Conservation (phyloP, 352 stramenopile genomes). For the Phytophthora multivora region DNA sequence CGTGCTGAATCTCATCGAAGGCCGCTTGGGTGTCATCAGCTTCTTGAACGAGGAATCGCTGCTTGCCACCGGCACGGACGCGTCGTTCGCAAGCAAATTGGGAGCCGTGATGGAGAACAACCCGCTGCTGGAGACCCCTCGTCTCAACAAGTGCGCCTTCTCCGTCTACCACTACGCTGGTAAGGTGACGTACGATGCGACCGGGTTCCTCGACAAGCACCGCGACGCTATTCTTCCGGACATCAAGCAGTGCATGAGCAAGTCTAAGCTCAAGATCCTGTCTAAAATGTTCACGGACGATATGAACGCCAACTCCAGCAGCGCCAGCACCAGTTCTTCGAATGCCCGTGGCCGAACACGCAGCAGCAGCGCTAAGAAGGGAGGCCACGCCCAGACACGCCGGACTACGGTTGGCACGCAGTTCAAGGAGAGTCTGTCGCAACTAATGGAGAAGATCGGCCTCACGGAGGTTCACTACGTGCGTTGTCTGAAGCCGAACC, state of each 20-base stretch:
- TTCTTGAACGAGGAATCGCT: constrained; percentile 92
- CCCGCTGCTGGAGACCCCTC: constrained; percentile 80
- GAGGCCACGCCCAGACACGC: constrained; percentile 57
- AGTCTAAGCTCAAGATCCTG: constrained; percentile 63
- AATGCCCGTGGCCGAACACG: constrained; percentile 20
- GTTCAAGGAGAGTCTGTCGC: constrained; percentile 83
- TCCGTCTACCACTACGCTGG: constrained; percentile 88
- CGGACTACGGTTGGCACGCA: constrained; percentile 83
- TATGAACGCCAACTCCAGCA: constrained; percentile 41
- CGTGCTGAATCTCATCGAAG: constrained; percentile 91
- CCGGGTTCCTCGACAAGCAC: constrained; percentile 87
- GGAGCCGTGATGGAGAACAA: constrained; percentile 90
- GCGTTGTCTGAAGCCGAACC: constrained; percentile 85
- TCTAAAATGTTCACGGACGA: constrained; percentile 76
- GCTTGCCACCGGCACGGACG: constrained; percentile 81
- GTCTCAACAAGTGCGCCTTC: constrained; percentile 83
- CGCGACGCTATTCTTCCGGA: constrained; percentile 83
- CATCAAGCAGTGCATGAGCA: constrained; percentile 87
- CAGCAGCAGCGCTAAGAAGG: constrained; percentile 46
- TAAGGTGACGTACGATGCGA: constrained; percentile 85
- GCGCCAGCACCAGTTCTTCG: neutral
- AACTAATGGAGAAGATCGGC: constrained; percentile 89
- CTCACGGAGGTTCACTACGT: constrained; percentile 89
- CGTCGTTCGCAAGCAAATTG: constrained; percentile 89
- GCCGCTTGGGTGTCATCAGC: constrained; percentile 85